phyloP scores from a whole-genome alignment of 2,329 filamentous ascomycete genomes.

The Sporothrix dimorphospora region DNA sequence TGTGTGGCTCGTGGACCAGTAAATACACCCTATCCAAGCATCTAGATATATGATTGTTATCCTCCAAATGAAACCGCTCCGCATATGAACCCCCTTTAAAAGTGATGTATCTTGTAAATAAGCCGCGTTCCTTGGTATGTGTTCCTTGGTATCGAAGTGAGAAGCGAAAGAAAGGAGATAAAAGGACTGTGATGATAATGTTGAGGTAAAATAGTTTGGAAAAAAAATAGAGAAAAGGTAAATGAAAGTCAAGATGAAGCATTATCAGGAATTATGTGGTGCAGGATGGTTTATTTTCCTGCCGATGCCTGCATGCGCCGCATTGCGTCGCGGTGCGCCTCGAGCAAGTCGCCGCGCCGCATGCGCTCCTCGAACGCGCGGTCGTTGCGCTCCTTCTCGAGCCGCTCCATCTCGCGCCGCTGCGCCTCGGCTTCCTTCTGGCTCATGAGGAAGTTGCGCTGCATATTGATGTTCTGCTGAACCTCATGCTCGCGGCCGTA shows the following conservation, averaged over 20 bases:
- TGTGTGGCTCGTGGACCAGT: not conserved
- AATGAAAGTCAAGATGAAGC: conserved; percentile 10
- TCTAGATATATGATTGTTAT: not conserved
- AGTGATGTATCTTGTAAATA: not conserved
- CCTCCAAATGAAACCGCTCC: not conserved
- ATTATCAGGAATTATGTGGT: not conserved
- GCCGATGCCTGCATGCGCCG: conserved; percentile 68
- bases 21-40: not conserved
- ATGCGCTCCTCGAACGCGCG: conserved; percentile 73
- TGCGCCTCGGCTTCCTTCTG: conserved; percentile 66
- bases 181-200: not conserved
- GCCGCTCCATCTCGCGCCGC: conserved; percentile 60
- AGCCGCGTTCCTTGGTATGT: conserved; percentile 9
- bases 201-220: not conserved
- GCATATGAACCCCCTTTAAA: not conserved
- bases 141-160: conserved; percentile 9
- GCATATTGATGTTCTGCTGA: conserved; percentile 56
- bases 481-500: conserved; percentile 39
- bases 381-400: conserved; percentile 61
- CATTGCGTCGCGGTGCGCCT: conserved; percentile 78
- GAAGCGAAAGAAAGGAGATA: not conserved
- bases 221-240: not conserved
- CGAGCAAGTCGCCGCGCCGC: conserved; percentile 73
- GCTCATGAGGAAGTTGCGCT: conserved; percentile 59
- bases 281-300: not conserved